These are phyloP conservation scores for Clitopilus passeckerianus DNA, from an alignment of 768 basidiomycete species.

Conservation along the genomic window DNA sequence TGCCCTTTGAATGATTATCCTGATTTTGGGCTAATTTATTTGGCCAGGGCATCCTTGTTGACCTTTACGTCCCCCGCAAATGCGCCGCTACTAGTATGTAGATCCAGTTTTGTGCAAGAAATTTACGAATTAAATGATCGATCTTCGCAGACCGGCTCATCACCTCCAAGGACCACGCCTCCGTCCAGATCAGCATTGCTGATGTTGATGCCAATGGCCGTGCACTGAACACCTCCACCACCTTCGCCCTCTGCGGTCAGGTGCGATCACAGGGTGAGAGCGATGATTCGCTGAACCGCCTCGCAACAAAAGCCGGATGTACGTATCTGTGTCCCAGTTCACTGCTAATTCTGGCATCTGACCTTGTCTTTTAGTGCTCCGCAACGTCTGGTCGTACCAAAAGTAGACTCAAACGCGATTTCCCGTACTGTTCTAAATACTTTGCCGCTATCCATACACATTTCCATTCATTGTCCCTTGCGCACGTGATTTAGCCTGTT, in stretches of 20 bases:
- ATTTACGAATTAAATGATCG: constrained; percentile 2
- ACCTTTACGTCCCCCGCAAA: constrained; percentile 99
- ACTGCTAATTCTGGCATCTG: not conserved
- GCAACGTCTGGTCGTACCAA: constrained; percentile 94
- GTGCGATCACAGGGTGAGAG: constrained; percentile 94
- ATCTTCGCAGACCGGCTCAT: constrained; percentile 81
- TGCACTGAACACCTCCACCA: constrained; percentile 74
- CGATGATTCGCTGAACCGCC: constrained; percentile 93
- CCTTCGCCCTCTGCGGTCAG: constrained; percentile 92
- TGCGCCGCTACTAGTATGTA: constrained; percentile 93
- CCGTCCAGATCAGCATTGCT: constrained; percentile 91
- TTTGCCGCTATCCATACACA: constrained; percentile 5
- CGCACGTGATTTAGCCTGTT: constrained; percentile 3
- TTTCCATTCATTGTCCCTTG: constrained; percentile 1
- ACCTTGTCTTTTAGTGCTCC: constrained; percentile 63
- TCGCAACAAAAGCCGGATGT: constrained; percentile 95
- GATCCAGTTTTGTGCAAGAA: not conserved
- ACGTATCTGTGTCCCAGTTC: constrained; percentile 31
- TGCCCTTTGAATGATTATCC: not conserved
- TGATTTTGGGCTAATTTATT: not conserved
- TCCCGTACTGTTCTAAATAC: constrained; percentile 8
- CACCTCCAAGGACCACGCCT: constrained; percentile 98
- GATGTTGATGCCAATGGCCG: constrained; percentile 91
- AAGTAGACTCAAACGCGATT: constrained; percentile 49
- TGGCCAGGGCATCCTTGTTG: constrained; percentile 89